Evolutionary conservation across 495 filamentous ascomycete genomes (phyloP).

Genomic region (Aspergillus funiculosus): DNA sequence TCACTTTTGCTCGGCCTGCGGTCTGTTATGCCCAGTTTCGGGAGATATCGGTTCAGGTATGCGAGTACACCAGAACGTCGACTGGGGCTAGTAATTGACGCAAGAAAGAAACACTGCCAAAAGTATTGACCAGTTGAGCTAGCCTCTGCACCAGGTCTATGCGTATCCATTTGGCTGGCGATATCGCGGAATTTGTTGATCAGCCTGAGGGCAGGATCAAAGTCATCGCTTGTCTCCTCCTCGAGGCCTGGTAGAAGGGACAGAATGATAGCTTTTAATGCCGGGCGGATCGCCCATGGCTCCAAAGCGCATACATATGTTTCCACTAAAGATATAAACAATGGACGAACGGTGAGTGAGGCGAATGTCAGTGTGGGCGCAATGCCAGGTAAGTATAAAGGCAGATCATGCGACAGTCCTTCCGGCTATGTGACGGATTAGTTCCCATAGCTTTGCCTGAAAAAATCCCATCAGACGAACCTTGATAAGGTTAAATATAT

Average conservation of each 20-base stretch:
- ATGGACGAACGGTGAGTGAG: conserved; percentile 77
- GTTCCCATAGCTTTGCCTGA: not conserved
- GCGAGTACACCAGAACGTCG: conserved; percentile 81
- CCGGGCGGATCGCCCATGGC: conserved; percentile 65
- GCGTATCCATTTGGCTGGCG: conserved; percentile 47
- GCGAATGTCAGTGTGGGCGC: conserved; percentile 86
- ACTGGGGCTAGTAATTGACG: conserved; percentile 79
- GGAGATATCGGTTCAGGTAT: conserved; percentile 73
- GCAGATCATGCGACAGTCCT: conserved; percentile 71
- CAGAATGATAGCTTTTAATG: conserved; percentile 81
- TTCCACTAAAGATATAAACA: conserved; percentile 79
- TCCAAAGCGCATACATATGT: conserved; percentile 69
- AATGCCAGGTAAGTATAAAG: conserved; percentile 83
- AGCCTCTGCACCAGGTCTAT: conserved; percentile 41
- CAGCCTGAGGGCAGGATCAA: conserved; percentile 75
- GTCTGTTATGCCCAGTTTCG: conserved; percentile 54
- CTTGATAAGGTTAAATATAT: conserved; percentile 61
- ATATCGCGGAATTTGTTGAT: conserved; percentile 70
- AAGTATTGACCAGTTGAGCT: conserved; percentile 76
- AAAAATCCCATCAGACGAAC: conserved; percentile 13
- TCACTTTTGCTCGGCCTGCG: conserved; percentile 31
- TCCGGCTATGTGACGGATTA: conserved; percentile 45
- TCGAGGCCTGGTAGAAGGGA: conserved; percentile 85
- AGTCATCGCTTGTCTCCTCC: conserved; percentile 95
- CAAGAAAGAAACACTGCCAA: conserved; percentile 97